Evolutionary conservation across 805 yeast genomes (phyloP), one percentile per base, ranked within the genome.

Genomic region (Yarrowia bubula): DNA sequence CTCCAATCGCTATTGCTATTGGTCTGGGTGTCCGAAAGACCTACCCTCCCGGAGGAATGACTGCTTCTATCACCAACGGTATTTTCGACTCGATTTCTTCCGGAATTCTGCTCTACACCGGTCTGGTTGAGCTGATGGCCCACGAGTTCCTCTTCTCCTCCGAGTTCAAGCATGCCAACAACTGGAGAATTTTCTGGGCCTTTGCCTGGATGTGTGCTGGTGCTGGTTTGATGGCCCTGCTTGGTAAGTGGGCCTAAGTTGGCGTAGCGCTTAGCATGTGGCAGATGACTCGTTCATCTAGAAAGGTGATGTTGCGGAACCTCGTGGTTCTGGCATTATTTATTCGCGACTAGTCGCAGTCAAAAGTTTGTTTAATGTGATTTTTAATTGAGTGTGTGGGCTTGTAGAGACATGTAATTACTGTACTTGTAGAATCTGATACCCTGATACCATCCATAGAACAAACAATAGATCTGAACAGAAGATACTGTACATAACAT

Each of bases 81-180:
- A 81, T 85, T 0, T 81, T 88, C 65, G 92, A 88, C 73, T 77
- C 90, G 1, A 80, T 88, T 64, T 86, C 92, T 22, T 83, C 91
- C 1, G 93, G 93, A 43, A 83, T 88, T 66, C 78, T 88, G 69
- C 75, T 88, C 44, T 88, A 88, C 75, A 85, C 90, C 48, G 89
- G 91, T 53, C 74, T 88, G 65, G 91, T 88, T 33, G 93, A 88
- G 75, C 79, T 88, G 66, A 77, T 88, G 79, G 93, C 92, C 3
- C 85, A 86, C 67, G 93, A 88, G 72, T 88, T 86, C 70, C 76
- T 88, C 61, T 84, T 79, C 71, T 78, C 78, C 35, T 69, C 81
- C 68, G 35, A 68, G 74, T 60, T 70, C 79, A 57, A 72, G 77
- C 37, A 80, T 80, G 71, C 81, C 81, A 58, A 67, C 77, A 42